These are phyloP conservation scores for Myriosclerotinia scirpicola DNA, from an alignment of 2,329 filamentous ascomycete species.

Conservation along the genomic window DNA sequence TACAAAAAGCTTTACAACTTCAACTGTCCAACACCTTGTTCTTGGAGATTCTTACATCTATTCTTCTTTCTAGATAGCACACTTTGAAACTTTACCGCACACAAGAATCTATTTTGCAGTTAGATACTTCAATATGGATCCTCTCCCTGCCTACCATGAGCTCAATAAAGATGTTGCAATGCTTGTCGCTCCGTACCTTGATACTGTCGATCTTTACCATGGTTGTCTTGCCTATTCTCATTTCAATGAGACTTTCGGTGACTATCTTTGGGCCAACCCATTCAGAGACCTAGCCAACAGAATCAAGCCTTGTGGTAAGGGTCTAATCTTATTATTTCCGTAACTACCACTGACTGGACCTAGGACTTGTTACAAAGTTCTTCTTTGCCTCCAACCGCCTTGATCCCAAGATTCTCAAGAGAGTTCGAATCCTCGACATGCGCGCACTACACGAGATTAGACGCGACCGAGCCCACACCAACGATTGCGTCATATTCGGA, in stretches of 20 bases:
- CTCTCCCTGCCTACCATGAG: slow-evolving; percentile 12
- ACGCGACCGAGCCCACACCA: slow-evolving; percentile 3
- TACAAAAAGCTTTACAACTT: background rate
- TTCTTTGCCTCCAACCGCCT: background rate
- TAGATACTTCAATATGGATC: background rate
- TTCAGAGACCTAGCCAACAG: slow-evolving; percentile 25
- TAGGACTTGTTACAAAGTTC: slow-evolving; percentile 4
- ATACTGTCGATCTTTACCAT: slow-evolving; percentile 19
- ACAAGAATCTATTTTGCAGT: background rate
- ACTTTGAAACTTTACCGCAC: background rate
- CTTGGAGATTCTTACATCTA: background rate
- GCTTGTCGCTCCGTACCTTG: slow-evolving; percentile 29
- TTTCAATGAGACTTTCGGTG: slow-evolving; percentile 26
- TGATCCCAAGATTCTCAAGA: slow-evolving; percentile 35
- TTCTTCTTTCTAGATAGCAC: background rate
- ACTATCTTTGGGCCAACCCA: slow-evolving; percentile 33
- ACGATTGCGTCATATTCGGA: slow-evolving; percentile 2
- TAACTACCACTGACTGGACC: background rate
- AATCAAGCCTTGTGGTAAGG: slow-evolving; percentile 27
- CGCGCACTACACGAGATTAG: slow-evolving; percentile 6
- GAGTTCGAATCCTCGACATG: slow-evolving; percentile 18
- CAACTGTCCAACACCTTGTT: background rate
- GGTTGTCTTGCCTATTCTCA: slow-evolving; percentile 28
- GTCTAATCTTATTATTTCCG: background rate
- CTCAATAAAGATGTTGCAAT: slow-evolving; percentile 10